These are phyloP conservation scores for Aurantiochytrium sp. DNA, from an alignment of 108 stramenopile genomes.

Conservation along the genomic window DNA sequence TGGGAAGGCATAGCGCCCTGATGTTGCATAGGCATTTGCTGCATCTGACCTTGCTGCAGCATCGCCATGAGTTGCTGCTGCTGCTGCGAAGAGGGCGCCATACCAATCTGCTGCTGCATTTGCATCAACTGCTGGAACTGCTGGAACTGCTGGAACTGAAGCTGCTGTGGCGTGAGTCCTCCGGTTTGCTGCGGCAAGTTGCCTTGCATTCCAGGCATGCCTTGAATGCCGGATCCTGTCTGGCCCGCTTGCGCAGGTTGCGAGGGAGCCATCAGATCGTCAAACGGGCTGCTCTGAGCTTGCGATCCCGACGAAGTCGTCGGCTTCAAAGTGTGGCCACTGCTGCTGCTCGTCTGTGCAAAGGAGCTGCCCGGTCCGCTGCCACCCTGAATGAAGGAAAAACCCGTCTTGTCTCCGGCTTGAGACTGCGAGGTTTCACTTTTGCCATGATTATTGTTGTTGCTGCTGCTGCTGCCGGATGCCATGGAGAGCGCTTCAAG, in stretches of 20 bases:
- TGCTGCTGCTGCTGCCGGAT: background rate
- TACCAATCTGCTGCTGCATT: background rate
- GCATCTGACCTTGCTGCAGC: background rate
- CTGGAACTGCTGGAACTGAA: background rate
- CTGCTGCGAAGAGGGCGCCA: background rate
- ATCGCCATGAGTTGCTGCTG: conserved; percentile 1
- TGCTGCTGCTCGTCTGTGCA: no score
- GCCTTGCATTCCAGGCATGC: background rate
- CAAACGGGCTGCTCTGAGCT: background rate
- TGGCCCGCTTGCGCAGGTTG: background rate
- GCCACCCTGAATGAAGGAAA: background rate
- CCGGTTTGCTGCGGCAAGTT: no score
- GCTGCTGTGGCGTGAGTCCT: background rate
- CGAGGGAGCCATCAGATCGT: background rate
- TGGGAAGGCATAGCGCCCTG: background rate
- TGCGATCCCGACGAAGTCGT: no score
- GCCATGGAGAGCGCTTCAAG: background rate
- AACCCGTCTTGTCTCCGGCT: background rate
- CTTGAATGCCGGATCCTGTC: background rate
- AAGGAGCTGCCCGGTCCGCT: background rate
- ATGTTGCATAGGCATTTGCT: background rate
- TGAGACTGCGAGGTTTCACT: background rate
- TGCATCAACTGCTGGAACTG: background rate
- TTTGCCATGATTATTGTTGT: no score
- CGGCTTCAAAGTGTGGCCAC: no score